These are phyloP conservation scores for Mucuna pruriens DNA, from an alignment of 306 rosid species.

Conservation along the genomic window DNA sequence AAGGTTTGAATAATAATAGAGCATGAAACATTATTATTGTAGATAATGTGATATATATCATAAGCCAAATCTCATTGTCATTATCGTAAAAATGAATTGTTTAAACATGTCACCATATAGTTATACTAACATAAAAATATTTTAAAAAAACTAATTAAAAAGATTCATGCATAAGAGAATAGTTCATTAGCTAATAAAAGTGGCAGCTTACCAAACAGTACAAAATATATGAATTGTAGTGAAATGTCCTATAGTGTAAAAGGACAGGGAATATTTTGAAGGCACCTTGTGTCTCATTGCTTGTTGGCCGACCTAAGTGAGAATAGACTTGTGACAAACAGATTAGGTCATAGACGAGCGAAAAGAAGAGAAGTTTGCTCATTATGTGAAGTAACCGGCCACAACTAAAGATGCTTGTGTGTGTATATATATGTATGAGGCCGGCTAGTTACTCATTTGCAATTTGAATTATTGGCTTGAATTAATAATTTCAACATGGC, in stretches of 20 bases:
- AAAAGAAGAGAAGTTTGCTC: constrained; percentile 10
- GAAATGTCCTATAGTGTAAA: background rate
- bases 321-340: constrained; percentile 45
- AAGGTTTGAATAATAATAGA: too few relatives aligned
- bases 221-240: too few relatives aligned
- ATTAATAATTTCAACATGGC: constrained; percentile 15
- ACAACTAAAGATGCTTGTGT: background rate
- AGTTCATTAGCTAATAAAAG: background rate
- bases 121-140: too few relatives aligned
- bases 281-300: constrained; percentile 56
- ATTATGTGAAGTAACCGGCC: constrained; percentile 44
- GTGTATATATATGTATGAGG: constrained; percentile 26
- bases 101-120: too few relatives aligned
- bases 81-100: too few relatives aligned
- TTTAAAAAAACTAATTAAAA: background rate
- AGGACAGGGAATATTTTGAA: constrained; percentile 6
- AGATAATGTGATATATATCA: too few relatives aligned
- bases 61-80: too few relatives aligned
- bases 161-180: background rate
- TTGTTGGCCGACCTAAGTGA: constrained; percentile 62
- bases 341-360: constrained; percentile 33
- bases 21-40: too few relatives aligned
- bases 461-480: constrained; percentile 2
- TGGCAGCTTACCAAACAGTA: background rate
- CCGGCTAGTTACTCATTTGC: constrained; percentile 46